Base-by-base conservation (phyloP, 2,329 filamentous ascomycete species). In the Beauveria sp. region DNA sequence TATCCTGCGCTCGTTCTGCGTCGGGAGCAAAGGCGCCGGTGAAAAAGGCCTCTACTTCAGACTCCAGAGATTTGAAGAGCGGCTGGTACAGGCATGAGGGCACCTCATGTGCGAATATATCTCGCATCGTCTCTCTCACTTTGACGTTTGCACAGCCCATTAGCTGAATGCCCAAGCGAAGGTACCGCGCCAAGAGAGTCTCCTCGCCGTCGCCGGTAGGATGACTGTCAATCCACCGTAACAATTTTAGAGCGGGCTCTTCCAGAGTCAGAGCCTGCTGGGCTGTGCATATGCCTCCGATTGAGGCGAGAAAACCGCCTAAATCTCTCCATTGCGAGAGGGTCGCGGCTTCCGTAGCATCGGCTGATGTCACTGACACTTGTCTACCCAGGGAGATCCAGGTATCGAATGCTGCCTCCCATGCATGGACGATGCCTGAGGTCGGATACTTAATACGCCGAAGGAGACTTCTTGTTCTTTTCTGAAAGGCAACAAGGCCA, bases 401-500 rank as follows among this genome's bases (percentile, higher is more conserved):
- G 61, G 79, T 80, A 34, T 86, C 81, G 65, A 89, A 88, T 1
- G 84, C 84, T 20, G 77, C 76, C 66, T 87, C 84, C 86, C 86
- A 89, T 3, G 86, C 85, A 61, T 81, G 80, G 30, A 89, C 72
- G 57, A 89, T 87, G n/a, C 85, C 85, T n/a, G 77, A 75, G 12
- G 84, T 86, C 22, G 86, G 86, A 64, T 80, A 81, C 54, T 83
- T 79, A 75, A 88, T 82, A 53, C 80, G 80, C 26, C 84, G 77
- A 24, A 89, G 70, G 37, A 88, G 76, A 14, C 79, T 78, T 50
- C 86, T 80, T 37, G 86, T 78, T 46, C 86, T 79, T 67, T 88
- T 88, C 65, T 89, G 86, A 67, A 89, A 89, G 2, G 86, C 86
- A 12, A 89, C 86, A 8, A 88, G 72, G 1, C 86, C 86, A 8